These are phyloP conservation scores for Pseudogymnoascus sp. DNA, from an alignment of 2,329 filamentous ascomycete genomes.

Conservation along the genomic window DNA sequence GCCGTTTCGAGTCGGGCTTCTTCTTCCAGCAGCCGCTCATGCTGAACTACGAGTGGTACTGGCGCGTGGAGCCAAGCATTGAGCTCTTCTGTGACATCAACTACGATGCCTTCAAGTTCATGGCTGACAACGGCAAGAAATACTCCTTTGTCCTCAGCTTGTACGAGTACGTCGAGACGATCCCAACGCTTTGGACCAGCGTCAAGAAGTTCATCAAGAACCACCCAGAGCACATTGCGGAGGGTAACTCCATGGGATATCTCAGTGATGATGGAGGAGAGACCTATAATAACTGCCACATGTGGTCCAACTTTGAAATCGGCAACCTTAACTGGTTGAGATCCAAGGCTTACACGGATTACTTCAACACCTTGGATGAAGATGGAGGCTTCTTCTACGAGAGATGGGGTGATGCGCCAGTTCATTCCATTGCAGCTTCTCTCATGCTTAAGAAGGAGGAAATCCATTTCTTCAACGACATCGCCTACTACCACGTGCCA, in stretches of 20 bases:
- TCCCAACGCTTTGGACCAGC: constrained; percentile 91
- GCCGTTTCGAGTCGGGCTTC: constrained; percentile 96
- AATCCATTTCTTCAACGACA: constrained; percentile 98
- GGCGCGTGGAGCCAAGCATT: constrained; percentile 95
- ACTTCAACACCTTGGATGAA: constrained; percentile 77
- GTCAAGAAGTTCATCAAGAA: constrained; percentile 89
- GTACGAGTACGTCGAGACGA: constrained; percentile 92
- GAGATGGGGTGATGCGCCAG: constrained; percentile 93
- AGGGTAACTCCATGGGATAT: constrained; percentile 83
- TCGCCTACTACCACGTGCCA: constrained; percentile 94
- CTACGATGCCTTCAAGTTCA: constrained; percentile 93
- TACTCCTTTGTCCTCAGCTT: constrained; percentile 95
- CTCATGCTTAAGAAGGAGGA: constrained; percentile 86
- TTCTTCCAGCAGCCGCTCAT: constrained; percentile 95
- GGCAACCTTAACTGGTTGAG: constrained; percentile 91
- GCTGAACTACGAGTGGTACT: constrained; percentile 98
- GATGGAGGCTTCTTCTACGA: constrained; percentile 99
- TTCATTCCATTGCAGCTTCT: constrained; percentile 91
- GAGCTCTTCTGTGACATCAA: constrained; percentile 93
- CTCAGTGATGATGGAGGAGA: constrained; percentile 86
- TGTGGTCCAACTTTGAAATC: constrained; percentile 99
- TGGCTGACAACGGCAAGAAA: constrained; percentile 95
- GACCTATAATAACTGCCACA: constrained; percentile 95
- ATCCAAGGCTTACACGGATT: constrained; percentile 81
- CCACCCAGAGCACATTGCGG: constrained; percentile 78